Base-by-base conservation (phyloP, 139 green algal species). In the Volvox africanus region DNA sequence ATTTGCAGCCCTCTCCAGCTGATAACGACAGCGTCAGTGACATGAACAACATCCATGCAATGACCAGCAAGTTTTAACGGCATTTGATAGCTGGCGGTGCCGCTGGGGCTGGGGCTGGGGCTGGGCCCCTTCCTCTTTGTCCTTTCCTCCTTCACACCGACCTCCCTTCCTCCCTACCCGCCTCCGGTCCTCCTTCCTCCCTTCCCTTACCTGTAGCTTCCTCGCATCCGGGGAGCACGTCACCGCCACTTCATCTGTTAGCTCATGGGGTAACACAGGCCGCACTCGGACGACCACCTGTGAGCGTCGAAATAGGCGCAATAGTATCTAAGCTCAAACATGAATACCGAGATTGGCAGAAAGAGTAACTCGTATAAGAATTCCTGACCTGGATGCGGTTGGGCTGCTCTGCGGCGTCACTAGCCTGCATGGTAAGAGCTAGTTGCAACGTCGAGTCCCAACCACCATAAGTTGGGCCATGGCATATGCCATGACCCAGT, bases 221-320 rank as follows among this genome's bases (percentile, higher is more conserved):
- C 61, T 77, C 17, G 87, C 82, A 50, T 95, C 94, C 35, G 81
- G 24, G 2, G 92, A 91, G 89, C 95, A 97, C 6, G 93, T 93
- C 1, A 95, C 94, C 32, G 95, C 93, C 22, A 95, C 91, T 16
- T 95, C 92, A 67, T 93, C 81, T 32, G 83, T 50, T 0, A 73
- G 32, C 87, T 97, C 95, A 44, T 95, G 88, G 1, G 92, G 91
- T 14, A 95, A 89, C 1, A 95, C 92, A 1, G 95, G 95, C n/a
- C 95, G 86, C 24, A 97, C 94, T 14, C 95, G 92, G 16, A 97
- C 93, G 32, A 95, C 93, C 16, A 97, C 94, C 95, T 97, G 91
- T 37, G 62, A 1, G 67, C 26, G 33, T 21, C 78, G 35, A 55
- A 55, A 55, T 55, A 14, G 44, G 44, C 5, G 44, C 44, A 9